Evolutionary conservation across 2,329 filamentous ascomycete genomes (phyloP).

Genomic region (Tolypocladium paradoxum): DNA sequence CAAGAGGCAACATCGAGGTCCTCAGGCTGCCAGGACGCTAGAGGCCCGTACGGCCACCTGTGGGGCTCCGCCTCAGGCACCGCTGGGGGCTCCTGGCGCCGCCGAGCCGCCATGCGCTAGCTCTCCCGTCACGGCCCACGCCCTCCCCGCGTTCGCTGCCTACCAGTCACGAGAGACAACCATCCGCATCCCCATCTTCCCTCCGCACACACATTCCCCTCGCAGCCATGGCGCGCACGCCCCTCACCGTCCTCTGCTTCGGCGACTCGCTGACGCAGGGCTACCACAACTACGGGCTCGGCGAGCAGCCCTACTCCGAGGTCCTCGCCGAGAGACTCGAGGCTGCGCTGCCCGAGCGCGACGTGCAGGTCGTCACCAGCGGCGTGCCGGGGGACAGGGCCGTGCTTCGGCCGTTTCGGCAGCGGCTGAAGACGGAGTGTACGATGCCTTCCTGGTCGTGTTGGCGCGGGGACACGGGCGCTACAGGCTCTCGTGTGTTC

Average conservation of each 20-base stretch:
- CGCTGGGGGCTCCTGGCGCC: neutral
- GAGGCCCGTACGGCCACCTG: too few species aligned
- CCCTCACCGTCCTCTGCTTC: conserved; percentile 50
- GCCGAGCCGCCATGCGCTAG: neutral
- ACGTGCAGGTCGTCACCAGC: conserved; percentile 34
- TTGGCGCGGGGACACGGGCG: neutral
- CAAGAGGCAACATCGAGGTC: too few species aligned
- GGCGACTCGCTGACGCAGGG: conserved; percentile 55
- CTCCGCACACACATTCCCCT: neutral
- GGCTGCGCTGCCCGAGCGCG: conserved; percentile 30
- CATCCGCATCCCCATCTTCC: too few species aligned
- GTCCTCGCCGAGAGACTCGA: conserved; percentile 35
- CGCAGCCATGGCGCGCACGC: conserved; percentile 15
- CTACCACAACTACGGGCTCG: conserved; percentile 30
- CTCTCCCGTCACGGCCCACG: neutral
- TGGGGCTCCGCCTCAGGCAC: neutral
- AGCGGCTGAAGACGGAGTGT: conserved; percentile 26
- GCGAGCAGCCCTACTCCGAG: conserved; percentile 41
- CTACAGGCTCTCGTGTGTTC: neutral
- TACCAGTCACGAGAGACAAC: neutral
- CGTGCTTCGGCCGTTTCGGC: conserved; percentile 17
- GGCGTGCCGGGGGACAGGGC: conserved; percentile 43
- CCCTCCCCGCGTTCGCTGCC: neutral
- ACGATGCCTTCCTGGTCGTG: conserved; percentile 4
- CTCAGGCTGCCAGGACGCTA: too few species aligned